Evolutionary conservation across 352 stramenopile genomes (phyloP).

Genomic region (Thalassiosira delicatula): DNA sequence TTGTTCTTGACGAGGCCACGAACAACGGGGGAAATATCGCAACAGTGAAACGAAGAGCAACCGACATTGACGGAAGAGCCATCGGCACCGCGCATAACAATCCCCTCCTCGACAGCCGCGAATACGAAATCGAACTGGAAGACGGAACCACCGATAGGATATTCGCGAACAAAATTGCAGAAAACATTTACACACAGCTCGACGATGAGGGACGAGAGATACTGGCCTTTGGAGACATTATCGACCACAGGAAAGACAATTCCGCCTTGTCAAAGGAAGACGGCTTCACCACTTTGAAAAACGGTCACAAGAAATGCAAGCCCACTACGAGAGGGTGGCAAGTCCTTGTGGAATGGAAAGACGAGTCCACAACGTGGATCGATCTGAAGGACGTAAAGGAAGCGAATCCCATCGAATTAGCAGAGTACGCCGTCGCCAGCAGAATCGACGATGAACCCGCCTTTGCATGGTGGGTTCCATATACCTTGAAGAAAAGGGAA

Average conservation of each 20-base stretch:
- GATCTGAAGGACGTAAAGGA: slow-evolving; percentile 66
- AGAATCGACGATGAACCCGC: slow-evolving; percentile 40
- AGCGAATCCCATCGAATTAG: slow-evolving; percentile 51
- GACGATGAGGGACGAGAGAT: slow-evolving; percentile 51
- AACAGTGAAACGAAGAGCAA: slow-evolving; percentile 29
- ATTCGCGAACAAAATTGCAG: slow-evolving; percentile 45
- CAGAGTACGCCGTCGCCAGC: slow-evolving; percentile 40
- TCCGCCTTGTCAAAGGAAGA: slow-evolving; percentile 36
- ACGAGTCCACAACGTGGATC: slow-evolving; percentile 51
- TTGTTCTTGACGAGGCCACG: slow-evolving; percentile 18
- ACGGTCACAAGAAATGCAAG: slow-evolving; percentile 10
- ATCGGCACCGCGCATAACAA: slow-evolving; percentile 46
- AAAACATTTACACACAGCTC: slow-evolving; percentile 44
- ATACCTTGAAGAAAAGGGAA: slow-evolving; percentile 35
- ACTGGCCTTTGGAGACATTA: slow-evolving; percentile 45
- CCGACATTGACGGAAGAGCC: slow-evolving; percentile 28
- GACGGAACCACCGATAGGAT: slow-evolving; percentile 37
- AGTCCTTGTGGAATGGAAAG: slow-evolving; percentile 55
- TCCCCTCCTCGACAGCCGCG: slow-evolving; percentile 37
- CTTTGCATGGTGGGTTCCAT: slow-evolving; percentile 53
- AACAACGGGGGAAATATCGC: slow-evolving; percentile 11
- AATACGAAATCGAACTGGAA: slow-evolving; percentile 46
- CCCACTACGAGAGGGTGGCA: slow-evolving; percentile 52
- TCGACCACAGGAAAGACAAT: slow-evolving; percentile 51
- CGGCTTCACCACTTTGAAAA: slow-evolving; percentile 18